These are phyloP conservation scores for Hymenoscyphus linearis DNA, from an alignment of 2,329 filamentous ascomycete species.

Conservation along the genomic window DNA sequence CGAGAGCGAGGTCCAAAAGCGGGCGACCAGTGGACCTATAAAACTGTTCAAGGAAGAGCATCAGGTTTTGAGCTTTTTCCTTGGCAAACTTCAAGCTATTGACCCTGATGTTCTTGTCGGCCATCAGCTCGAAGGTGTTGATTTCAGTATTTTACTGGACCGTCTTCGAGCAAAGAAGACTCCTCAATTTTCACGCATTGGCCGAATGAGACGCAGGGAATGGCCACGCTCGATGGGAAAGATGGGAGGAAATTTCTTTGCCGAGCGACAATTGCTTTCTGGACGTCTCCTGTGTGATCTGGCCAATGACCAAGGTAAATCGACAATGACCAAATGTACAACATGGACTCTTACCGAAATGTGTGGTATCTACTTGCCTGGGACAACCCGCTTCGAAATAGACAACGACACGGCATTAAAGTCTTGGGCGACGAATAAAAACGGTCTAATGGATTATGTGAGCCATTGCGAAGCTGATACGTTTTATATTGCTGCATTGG, in stretches of 20 bases:
- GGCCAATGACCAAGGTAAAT: conserved; percentile 95
- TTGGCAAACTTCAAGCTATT: conserved; percentile 79
- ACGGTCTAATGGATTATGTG: conserved; percentile 88
- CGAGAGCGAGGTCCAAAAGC: conserved; percentile 64
- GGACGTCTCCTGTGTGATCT: conserved; percentile 90
- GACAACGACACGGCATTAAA: conserved; percentile 85
- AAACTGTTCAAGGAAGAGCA: conserved; percentile 79
- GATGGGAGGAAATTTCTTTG: conserved; percentile 84
- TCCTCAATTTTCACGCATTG: conserved; percentile 90
- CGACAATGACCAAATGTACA: conserved; percentile 93
- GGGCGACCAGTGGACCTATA: conserved; percentile 66
- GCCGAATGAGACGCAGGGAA: conserved; percentile 71
- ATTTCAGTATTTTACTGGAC: conserved; percentile 85
- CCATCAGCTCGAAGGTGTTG: conserved; percentile 94
- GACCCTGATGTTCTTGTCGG: conserved; percentile 94
- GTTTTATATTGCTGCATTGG: conserved; percentile 89
- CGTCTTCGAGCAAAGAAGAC: conserved; percentile 86
- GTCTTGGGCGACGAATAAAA: conserved; percentile 77
- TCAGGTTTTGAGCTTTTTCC: conserved; percentile 79
- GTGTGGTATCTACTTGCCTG: conserved; percentile 82
- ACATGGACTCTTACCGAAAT: conserved; percentile 98
- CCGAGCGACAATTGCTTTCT: conserved; percentile 82
- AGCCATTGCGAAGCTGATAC: conserved; percentile 93
- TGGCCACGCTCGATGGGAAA: conserved; percentile 89
- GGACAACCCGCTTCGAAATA: conserved; percentile 63